Evolutionary conservation across 2,329 filamentous ascomycete species (phyloP), one percentile per base, ranked within the genome.

Genomic region (Leptodontidium sp.): DNA sequence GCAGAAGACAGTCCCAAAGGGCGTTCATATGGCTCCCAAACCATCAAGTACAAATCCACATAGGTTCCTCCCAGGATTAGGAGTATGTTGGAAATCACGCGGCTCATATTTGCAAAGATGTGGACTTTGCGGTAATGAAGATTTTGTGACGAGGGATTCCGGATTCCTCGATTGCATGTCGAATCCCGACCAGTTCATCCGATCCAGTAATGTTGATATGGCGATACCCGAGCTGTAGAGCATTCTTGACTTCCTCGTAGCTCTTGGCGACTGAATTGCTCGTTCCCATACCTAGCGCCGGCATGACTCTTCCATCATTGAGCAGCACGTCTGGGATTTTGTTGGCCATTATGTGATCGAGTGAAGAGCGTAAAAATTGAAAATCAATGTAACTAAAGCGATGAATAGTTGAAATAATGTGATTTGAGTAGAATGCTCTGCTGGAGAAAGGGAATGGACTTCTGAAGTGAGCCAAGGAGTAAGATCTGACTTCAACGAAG

Each of bases 31-130:
- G 53, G 17, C 4, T 38, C 29, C 29, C 14, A 15, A 15, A 21
- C 53, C 53, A 40, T 57, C 53, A 57, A 38, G 32, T 38, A 57
- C 17, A 57, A n/a, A 17, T 57, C 32, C 8, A 57, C 17, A 21
- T n/a, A 40, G 53, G 29, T 15, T 15, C 14, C 21, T 9, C 17
- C 14, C 8, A 57, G 15, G 15, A 6, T 14, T 14, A 2, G 14
- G 8, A 57, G 17, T 35, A 11, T 15, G 29, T 57, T 12, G 4
- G n/a, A 12, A 21, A 57, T 38, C 53, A 8, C n/a, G 2, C 7
- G 14, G 32, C 5, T 11, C 6, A 57, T 14, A 38, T 38, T 9
- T 38, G 6, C 53, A 7, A 32, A 14, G 8, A 21, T n/a, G 14
- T 29, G 17, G 15, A 17, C 53, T 38, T 38, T 21, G 17, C 53